Evolutionary conservation across 2,329 filamentous ascomycete species (phyloP).

Genomic region (Trichoderma sp.): DNA sequence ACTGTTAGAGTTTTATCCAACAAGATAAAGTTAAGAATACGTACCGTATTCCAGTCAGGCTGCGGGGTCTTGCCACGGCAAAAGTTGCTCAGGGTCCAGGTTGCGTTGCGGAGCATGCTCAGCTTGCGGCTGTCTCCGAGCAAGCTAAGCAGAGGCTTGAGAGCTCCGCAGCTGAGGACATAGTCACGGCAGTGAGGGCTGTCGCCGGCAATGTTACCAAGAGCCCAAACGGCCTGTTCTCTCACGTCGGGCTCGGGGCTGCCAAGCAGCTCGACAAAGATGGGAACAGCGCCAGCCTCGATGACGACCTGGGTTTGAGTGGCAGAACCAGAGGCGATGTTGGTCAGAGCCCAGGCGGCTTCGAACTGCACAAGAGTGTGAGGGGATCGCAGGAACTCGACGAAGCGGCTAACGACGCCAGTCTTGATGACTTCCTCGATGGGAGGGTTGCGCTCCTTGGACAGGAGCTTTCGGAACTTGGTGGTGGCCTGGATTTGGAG

Average conservation of each 20-base stretch:
- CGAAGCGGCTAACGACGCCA: constrained; percentile 93
- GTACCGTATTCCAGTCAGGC: constrained; percentile 93
- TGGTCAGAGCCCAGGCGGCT: constrained; percentile 97
- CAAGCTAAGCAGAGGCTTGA: constrained; percentile 83
- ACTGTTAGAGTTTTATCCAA: constrained; percentile 16
- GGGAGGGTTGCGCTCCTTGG: constrained; percentile 97
- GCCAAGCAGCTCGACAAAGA: constrained; percentile 92
- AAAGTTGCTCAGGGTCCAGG: constrained; percentile 99
- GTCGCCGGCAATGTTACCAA: constrained; percentile 98
- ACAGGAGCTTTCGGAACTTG: constrained; percentile 96
- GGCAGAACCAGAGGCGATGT: constrained; percentile 96
- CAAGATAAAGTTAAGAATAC: constrained; percentile 34
- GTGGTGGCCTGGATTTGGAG: constrained; percentile 96
- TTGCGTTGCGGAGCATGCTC: constrained; percentile 98
- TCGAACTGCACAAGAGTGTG: constrained; percentile 99
- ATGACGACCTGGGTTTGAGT: constrained; percentile 98
- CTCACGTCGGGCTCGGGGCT: constrained; percentile 97
- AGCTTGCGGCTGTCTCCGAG: constrained; percentile 97
- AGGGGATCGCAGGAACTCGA: constrained; percentile 95
- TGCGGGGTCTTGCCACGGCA: constrained; percentile 99
- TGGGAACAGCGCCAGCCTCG: constrained; percentile 94
- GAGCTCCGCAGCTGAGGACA: constrained; percentile 84
- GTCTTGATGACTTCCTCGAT: constrained; percentile 99
- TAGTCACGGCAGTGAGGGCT: constrained; percentile 97
- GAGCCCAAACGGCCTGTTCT: constrained; percentile 96